Base-by-base conservation (phyloP, 805 yeast genomes). In the Metschnikowia peoriensis region DNA sequence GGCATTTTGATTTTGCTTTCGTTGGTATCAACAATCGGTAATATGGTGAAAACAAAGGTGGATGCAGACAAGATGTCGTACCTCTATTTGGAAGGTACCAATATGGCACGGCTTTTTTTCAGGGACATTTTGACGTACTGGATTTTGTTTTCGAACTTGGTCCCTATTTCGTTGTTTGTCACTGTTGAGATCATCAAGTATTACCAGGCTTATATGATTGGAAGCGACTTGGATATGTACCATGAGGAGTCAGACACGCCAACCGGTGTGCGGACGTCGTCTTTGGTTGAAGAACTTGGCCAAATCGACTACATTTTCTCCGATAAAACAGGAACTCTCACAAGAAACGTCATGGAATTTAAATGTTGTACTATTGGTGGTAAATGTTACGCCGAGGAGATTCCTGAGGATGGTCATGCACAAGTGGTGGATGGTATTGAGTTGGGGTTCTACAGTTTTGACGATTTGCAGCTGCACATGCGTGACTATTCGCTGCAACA, bases 271-370 rank as follows among this genome's bases (percentile, higher is more conserved):
- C 79, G 99, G 58, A 93, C 99, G 0, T 93, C 98, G 1, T 88
- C 97, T 12, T 78, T 94, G 61, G 99, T 94, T 7, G 99, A 94
- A 69, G 99, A 94, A 62, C 76, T 94, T 58, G 99, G 99, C 28
- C 99, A 94, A 68, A 92, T 94, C 63, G 96, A 93, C 66, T 92
- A 91, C 65, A 88, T 94, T 22, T 94, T 94, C 72, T 89, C 97
- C 68, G 99, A 94, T 69, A 94, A 94, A 66, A 94, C 99, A 0
- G 99, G 99, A 32, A 94, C 99, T 0, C 76, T 94, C 54, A 94
- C 99, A 0, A 75, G 97, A 69, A 94, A 94, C 65, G 86, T 94
- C 50, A 94, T 94, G 99, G 98, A 91, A 69, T 94, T 89, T 72
- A 91, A 89, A 66, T 84, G 94, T 8, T 91, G 97, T 62, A 82